Evolutionary conservation across 139 green algal species (phyloP).

Genomic region (Chlamydomonas incerta): DNA sequence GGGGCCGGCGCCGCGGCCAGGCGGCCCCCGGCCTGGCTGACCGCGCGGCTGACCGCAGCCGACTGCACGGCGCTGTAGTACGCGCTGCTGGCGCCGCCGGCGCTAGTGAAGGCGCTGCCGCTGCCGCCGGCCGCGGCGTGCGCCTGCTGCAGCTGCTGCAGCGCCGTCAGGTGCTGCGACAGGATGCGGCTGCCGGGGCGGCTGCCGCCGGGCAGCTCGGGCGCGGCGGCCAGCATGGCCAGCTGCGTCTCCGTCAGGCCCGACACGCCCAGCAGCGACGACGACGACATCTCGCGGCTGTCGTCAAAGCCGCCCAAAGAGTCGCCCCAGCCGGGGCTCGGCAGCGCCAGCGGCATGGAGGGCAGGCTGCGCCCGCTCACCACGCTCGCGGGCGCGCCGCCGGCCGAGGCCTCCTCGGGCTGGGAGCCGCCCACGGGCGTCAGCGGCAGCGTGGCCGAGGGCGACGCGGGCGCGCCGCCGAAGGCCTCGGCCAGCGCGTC

Average conservation of each 20-base stretch:
- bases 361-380: neutral
- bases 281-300: neutral
- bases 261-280: neutral
- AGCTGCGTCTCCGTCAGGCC: constrained; percentile 19
- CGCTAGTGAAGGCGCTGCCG: neutral
- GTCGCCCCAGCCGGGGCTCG: neutral
- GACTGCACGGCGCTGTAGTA: neutral
- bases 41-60: neutral
- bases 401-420: neutral
- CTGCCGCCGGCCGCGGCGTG: neutral
- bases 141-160: neutral
- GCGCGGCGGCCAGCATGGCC: constrained; percentile 10
- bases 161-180: neutral
- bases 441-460: neutral
- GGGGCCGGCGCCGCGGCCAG: neutral
- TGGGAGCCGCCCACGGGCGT: neutral
- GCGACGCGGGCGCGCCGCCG: neutral
- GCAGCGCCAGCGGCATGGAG: neutral
- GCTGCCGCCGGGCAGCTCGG: constrained; percentile 25
- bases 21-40: neutral
- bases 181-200: neutral
- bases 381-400: neutral
- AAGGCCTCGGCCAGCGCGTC: neutral
- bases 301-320: neutral
- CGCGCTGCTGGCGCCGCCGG: neutral